phyloP scores from a whole-genome alignment of 768 basidiomycete species.

The Tulasnella sp. region DNA sequence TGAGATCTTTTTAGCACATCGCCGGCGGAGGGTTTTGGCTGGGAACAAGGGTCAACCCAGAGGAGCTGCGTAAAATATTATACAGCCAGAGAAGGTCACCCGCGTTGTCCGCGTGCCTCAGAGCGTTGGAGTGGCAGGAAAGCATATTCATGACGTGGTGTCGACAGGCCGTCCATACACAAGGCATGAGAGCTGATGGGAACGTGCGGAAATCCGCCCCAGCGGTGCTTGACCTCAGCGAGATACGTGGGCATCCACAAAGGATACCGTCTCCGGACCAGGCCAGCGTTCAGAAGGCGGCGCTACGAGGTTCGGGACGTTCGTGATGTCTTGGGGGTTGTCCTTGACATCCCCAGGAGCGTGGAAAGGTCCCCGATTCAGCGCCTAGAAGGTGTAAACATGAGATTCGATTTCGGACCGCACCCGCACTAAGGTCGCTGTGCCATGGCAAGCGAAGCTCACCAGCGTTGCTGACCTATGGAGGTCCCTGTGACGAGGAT shows the following conservation, averaged over 20 bases:
- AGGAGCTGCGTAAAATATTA: background rate
- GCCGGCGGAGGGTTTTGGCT: constrained; percentile 3
- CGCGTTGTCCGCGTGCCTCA: background rate
- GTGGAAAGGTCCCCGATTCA: constrained; percentile 19
- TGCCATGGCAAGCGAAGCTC: background rate
- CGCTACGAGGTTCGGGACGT: background rate
- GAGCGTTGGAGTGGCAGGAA: background rate
- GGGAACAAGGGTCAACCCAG: background rate
- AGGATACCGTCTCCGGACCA: background rate
- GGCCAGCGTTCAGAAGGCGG: background rate
- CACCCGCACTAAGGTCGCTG: background rate
- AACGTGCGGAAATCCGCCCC: background rate
- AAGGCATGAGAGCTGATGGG: background rate
- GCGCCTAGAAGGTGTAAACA: constrained; percentile 13
- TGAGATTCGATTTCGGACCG: background rate
- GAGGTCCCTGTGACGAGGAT: background rate
- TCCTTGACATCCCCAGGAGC: constrained; percentile 3
- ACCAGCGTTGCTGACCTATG: background rate
- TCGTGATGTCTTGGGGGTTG: constrained; percentile 1
- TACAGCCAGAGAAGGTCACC: background rate
- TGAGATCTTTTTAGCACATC: background rate
- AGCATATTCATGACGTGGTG: background rate
- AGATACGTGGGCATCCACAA: background rate
- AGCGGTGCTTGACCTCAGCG: background rate
- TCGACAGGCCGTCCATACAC: background rate